Evolutionary conservation across 192 early-diverging fungal genomes (phyloP).

Genomic region (Ramicandelaber brevisporus): DNA sequence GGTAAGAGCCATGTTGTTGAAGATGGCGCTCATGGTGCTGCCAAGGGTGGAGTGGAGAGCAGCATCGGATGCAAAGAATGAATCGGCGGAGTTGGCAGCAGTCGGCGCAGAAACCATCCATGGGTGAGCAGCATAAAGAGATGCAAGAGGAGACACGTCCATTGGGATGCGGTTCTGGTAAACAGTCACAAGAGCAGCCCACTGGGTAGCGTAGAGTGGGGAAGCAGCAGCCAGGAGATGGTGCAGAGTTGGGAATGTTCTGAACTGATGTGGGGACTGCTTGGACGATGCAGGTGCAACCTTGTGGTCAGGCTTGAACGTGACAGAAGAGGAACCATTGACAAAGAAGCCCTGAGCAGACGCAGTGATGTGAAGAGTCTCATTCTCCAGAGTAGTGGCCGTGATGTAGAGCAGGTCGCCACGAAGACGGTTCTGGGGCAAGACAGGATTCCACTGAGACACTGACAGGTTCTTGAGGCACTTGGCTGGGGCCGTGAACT

Average conservation of each 20-base stretch:
- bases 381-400: constrained; percentile 65
- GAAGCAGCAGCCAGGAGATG: too few relatives aligned
- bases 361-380: constrained; percentile 65
- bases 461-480: constrained; percentile 47
- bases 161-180: constrained; percentile 31
- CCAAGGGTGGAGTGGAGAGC: background rate
- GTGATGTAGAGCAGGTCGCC: constrained; percentile 77
- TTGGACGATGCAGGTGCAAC: background rate
- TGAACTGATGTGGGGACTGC: constrained; percentile 5
- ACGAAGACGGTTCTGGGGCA: constrained; percentile 36
- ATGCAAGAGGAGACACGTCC: constrained; percentile 49
- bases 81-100: constrained; percentile 4
- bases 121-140: constrained; percentile 41
- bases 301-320: constrained; percentile 29
- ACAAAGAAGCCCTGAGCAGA: constrained; percentile 67
- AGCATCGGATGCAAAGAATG: constrained; percentile 25
- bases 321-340: constrained; percentile 43
- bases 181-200: constrained; percentile 24
- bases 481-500: constrained; percentile 21
- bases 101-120: constrained; percentile 41
- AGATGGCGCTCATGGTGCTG: background rate
- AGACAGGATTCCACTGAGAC: constrained; percentile 87
- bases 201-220: constrained; percentile 13
- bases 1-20: background rate
- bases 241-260: too few relatives aligned